Base-by-base conservation (phyloP, 148 eudicot species). In the Amaranthus hypochondriacus region DNA sequence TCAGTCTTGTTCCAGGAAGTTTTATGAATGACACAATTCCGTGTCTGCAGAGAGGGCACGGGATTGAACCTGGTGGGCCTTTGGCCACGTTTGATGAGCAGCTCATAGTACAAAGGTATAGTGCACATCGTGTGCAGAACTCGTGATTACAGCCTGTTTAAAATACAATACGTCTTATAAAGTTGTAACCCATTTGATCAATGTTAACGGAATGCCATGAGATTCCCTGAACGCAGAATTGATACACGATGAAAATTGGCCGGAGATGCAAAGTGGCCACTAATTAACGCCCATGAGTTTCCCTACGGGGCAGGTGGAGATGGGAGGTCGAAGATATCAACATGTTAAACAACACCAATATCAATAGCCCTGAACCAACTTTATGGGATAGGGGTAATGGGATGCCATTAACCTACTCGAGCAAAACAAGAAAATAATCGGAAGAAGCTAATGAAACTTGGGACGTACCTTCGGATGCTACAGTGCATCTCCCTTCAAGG, bases 401-500 rank as follows among this genome's bases (percentile, higher is more conserved):
- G 39, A 28, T 28, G 39, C 39, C 39, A 28, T 28, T 28, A 28
- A 28, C 39, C 39, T 28, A 28, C 39, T 28, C 39, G 39, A 28
- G 39, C 39, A 28, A 28, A 28, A 28, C 39, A 28, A 28, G 39
- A 28, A 28, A 2, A 28, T 28, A 64, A 66, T n/a, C 11, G 4
- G 18, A 9, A 48, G 42, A 15, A 54, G 55, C 54, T n/a, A 48
- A 66, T 66, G 18, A 66, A 48, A 66, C 42, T 48, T 48, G 54
- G 15, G 55, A 5, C 3, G 9, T 89, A 93, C 98, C 97, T 86
- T 89, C 84, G 14, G 89, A 96, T 58, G 97, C 95, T n/a, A 94
- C 95, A 0, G 97, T 89, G 82, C 98, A 93, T 78, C 89, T 86
- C 65, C 89, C 86, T 83, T 93, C 98, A 78, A 93, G 80, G 81